These are phyloP conservation scores for Mycena polygramma DNA, from an alignment of 768 basidiomycete genomes.

Conservation along the genomic window DNA sequence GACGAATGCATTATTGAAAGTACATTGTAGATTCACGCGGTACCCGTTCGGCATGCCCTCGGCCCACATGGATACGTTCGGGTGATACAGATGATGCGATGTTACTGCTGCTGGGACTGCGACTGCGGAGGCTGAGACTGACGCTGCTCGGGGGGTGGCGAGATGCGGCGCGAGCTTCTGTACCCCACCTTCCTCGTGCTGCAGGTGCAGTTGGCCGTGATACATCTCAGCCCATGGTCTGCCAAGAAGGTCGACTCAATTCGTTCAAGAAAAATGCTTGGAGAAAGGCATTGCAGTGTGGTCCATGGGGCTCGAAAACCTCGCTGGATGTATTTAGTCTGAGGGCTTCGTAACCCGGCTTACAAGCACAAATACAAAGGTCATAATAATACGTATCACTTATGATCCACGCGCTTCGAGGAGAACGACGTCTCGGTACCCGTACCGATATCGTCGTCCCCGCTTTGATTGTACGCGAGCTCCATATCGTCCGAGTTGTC, in stretches of 20 bases:
- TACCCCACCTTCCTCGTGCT: not conserved
- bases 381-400: not conserved
- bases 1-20: slow-evolving; percentile 37
- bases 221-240: too few species aligned
- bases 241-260: not conserved
- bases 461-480: too few species aligned
- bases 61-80: slow-evolving; percentile 20
- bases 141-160: slow-evolving; percentile 22
- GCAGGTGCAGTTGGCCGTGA: too few species aligned
- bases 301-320: too few species aligned
- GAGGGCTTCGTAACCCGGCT: too few species aligned
- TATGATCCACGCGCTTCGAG: too few species aligned
- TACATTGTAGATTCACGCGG: slow-evolving; percentile 22
- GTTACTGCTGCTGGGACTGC: slow-evolving; percentile 36
- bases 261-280: too few species aligned
- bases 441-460: too few species aligned
- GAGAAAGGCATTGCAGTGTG: not conserved
- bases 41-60: slow-evolving; percentile 29
- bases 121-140: slow-evolving; percentile 23
- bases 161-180: slow-evolving; percentile 32
- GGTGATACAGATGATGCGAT: slow-evolving; percentile 40
- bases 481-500: not conserved
- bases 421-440: too few species aligned
- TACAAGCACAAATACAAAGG: not conserved
- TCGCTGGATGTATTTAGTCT: not conserved